These are phyloP conservation scores for Ploettnerulaceae sp. DNA, from an alignment of 2,329 filamentous ascomycete genomes.

Conservation along the genomic window DNA sequence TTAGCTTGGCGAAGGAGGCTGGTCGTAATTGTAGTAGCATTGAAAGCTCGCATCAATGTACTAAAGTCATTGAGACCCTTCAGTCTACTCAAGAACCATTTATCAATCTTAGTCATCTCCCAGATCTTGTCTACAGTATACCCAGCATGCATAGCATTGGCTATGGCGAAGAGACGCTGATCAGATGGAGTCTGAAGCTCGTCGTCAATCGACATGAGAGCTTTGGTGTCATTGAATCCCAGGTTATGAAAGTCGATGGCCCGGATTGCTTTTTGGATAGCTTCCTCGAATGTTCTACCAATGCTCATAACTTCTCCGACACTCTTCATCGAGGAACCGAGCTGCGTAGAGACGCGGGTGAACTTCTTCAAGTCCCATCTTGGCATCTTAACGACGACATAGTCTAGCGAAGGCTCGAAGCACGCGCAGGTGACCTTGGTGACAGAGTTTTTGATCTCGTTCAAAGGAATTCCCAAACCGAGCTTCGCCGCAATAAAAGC, in stretches of 20 bases:
- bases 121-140: constrained; percentile 96
- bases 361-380: constrained; percentile 99
- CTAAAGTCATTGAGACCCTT: constrained; percentile 88
- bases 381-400: constrained; percentile 98
- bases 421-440: constrained; percentile 95
- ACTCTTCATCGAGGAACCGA: constrained; percentile 99
- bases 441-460: constrained; percentile 94
- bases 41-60: constrained; percentile 68
- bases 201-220: constrained; percentile 91
- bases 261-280: constrained; percentile 96
- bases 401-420: constrained; percentile 97
- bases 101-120: constrained; percentile 97
- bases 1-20: constrained; percentile 78
- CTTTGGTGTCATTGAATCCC: constrained; percentile 87
- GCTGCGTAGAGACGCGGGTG: constrained; percentile 88
- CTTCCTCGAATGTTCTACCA: constrained; percentile 93
- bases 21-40: constrained; percentile 57
- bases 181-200: constrained; percentile 97
- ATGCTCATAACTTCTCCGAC: constrained; percentile 99
- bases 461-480: constrained; percentile 87
- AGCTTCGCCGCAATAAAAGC: constrained; percentile 97
- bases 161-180: constrained; percentile 93
- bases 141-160: constrained; percentile 92
- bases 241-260: constrained; percentile 93
- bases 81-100: constrained; percentile 93